Percentiles rank a stretch among this genome's conserved stretches.
Evolutionary conservation across 441 rosid species (phyloP).

Genomic region (Adansonia gregorii): DNA sequence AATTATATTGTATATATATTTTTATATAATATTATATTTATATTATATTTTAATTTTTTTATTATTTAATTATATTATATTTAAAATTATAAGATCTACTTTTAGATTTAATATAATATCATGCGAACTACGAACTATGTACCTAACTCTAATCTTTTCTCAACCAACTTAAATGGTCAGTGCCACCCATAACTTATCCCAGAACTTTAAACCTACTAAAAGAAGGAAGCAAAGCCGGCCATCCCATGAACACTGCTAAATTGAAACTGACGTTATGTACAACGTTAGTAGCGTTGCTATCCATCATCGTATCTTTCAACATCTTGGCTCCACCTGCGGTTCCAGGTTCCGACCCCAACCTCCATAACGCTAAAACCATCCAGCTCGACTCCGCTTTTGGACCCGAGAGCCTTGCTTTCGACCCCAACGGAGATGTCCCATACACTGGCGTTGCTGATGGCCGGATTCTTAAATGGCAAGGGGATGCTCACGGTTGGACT

Average conservation of each 20-base stretch:
- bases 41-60: too few relatives aligned
- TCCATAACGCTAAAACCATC: constrained; percentile 40
- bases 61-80: too few relatives aligned
- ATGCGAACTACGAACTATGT: too few relatives aligned
- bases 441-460: constrained; percentile 74
- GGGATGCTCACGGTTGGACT: constrained; percentile 51
- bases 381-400: constrained; percentile 52
- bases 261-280: constrained; percentile 13
- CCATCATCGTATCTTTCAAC: constrained; percentile 25
- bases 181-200: neutral
- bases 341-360: constrained; percentile 39
- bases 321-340: constrained; percentile 41
- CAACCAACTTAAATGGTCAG: neutral
- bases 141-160: too few relatives aligned
- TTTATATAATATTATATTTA: too few relatives aligned
- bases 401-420: constrained; percentile 80
- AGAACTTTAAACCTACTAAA: neutral
- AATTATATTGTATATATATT: too few relatives aligned
- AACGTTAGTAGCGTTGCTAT: constrained; percentile 20
- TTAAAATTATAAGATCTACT: too few relatives aligned
- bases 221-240: neutral
- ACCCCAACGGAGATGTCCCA: constrained; percentile 64
- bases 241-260: constrained; percentile 25
- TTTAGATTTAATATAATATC: too few relatives aligned
- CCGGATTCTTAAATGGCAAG: constrained; percentile 72